These are phyloP conservation scores for Scedosporium minutisporum DNA, from an alignment of 2,329 filamentous ascomycete genomes.

Conservation along the genomic window DNA sequence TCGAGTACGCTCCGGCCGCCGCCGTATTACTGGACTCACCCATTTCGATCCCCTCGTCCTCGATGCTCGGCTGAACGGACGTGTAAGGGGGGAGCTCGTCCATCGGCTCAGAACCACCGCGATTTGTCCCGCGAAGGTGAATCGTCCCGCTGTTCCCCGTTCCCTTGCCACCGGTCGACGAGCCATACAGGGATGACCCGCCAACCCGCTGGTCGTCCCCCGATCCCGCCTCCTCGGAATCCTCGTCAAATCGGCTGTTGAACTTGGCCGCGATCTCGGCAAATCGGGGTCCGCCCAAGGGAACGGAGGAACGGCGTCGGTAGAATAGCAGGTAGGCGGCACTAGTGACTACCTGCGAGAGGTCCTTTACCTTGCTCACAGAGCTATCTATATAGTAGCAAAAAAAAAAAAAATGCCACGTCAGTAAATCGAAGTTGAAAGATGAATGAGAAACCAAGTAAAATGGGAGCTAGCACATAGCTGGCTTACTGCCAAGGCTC, in stretches of 20 bases:
- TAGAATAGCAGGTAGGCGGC: conserved; percentile 95
- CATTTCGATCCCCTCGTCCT: conserved; percentile 38
- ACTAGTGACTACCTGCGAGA: conserved; percentile 55
- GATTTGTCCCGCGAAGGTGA: conserved; percentile 48
- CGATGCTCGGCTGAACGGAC: conserved; percentile 32
- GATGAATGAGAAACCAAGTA: not conserved
- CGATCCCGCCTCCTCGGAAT: conserved; percentile 38
- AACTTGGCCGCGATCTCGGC: conserved; percentile 59
- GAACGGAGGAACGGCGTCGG: conserved; percentile 65
- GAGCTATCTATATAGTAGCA: conserved; percentile 53
- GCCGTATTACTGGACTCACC: conserved; percentile 17
- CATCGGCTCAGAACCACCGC: conserved; percentile 40
- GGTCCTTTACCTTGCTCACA: conserved; percentile 52
- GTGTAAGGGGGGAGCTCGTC: conserved; percentile 25
- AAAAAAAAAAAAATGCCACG: not conserved
- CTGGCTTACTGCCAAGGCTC: too few relatives aligned
- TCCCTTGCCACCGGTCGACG: conserved; percentile 68
- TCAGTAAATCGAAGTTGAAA: not conserved
- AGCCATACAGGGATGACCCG: conserved; percentile 78
- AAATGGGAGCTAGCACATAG: too few relatives aligned
- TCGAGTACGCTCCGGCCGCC: conserved; percentile 21
- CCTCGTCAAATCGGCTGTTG: conserved; percentile 36
- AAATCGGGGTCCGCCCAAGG: conserved; percentile 72
- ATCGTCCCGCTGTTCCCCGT: conserved; percentile 58
- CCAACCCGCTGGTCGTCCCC: conserved; percentile 80